Conservation (phyloP, 176 grass and related monocot species). For the Zea luxurians region DNA sequence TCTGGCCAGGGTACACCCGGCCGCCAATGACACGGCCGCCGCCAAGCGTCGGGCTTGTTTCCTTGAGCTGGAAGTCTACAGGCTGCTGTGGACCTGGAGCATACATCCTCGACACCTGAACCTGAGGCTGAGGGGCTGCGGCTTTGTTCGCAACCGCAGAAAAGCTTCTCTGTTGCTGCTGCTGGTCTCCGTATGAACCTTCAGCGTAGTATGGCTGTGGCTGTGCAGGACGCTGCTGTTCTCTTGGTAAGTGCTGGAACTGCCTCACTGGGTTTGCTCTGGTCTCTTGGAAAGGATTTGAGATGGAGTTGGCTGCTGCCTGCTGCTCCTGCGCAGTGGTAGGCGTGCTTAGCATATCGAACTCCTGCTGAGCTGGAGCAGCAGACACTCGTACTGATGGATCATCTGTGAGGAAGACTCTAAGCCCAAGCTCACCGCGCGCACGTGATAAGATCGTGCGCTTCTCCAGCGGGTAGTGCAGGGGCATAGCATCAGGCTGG, state of each 20-base stretch:
- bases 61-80: slow-evolving; percentile 76
- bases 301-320: slow-evolving; percentile 31
- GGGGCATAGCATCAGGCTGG: slow-evolving; percentile 49
- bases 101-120: slow-evolving; percentile 57
- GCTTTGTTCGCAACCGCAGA: slow-evolving; percentile 27
- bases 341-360: slow-evolving; percentile 52
- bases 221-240: slow-evolving; percentile 45
- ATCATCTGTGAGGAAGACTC: slow-evolving; percentile 87
- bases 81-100: slow-evolving; percentile 62
- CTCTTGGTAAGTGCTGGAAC: slow-evolving; percentile 68
- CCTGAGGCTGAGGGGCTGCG: slow-evolving; percentile 40
- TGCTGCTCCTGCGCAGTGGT: slow-evolving; percentile 52
- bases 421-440: slow-evolving; percentile 76
- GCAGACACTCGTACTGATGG: slow-evolving; percentile 59
- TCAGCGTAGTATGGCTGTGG: slow-evolving; percentile 36
- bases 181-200: slow-evolving; percentile 39
- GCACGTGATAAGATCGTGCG: slow-evolving; percentile 59
- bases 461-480: slow-evolving; percentile 83
- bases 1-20: slow-evolving; percentile 63
- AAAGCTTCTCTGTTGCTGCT: slow-evolving; percentile 50
- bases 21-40: slow-evolving; percentile 82
- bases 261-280: slow-evolving; percentile 46
- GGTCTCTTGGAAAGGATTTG: slow-evolving; percentile 51
- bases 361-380: slow-evolving; percentile 38
- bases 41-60: slow-evolving; percentile 83